These are phyloP conservation scores for Phalaenopsis hybrid DNA, from an alignment of 116 monocot species.

Conservation along the genomic window DNA sequence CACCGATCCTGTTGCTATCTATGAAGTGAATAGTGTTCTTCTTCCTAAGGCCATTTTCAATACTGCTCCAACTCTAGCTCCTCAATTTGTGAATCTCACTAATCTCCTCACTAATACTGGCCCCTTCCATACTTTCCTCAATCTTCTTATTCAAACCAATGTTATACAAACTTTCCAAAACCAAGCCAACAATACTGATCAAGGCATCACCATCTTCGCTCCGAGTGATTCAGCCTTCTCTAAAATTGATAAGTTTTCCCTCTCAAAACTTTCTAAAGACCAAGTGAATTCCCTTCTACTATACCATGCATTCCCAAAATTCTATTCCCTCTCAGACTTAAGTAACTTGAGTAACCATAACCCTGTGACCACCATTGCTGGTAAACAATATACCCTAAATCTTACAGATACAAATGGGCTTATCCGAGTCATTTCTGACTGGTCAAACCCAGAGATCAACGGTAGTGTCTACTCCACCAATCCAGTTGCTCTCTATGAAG, in stretches of 20 bases:
- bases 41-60: constrained; percentile 65
- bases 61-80: constrained; percentile 37
- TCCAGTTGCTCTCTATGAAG: constrained; percentile 72
- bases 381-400: constrained; percentile 60
- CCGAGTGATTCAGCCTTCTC: constrained; percentile 78
- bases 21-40: constrained; percentile 58
- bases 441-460: constrained; percentile 67
- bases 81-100: constrained; percentile 55
- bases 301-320: constrained; percentile 76
- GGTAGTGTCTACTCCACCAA: constrained; percentile 71
- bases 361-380: constrained; percentile 63
- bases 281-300: constrained; percentile 77
- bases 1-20: constrained; percentile 63
- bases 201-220: constrained; percentile 88
- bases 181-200: constrained; percentile 75
- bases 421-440: constrained; percentile 42
- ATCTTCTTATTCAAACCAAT: constrained; percentile 48
- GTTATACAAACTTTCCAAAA: constrained; percentile 75
- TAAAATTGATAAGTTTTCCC: constrained; percentile 45
- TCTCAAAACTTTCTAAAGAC: constrained; percentile 64
- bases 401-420: constrained; percentile 55
- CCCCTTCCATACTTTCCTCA: constrained; percentile 81
- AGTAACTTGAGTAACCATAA: constrained; percentile 45
- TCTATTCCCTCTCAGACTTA: constrained; percentile 83
- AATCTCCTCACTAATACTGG: constrained; percentile 62